Evolutionary conservation across 345 rosid genomes (phyloP).

Genomic region (Reutealis trisperma): DNA sequence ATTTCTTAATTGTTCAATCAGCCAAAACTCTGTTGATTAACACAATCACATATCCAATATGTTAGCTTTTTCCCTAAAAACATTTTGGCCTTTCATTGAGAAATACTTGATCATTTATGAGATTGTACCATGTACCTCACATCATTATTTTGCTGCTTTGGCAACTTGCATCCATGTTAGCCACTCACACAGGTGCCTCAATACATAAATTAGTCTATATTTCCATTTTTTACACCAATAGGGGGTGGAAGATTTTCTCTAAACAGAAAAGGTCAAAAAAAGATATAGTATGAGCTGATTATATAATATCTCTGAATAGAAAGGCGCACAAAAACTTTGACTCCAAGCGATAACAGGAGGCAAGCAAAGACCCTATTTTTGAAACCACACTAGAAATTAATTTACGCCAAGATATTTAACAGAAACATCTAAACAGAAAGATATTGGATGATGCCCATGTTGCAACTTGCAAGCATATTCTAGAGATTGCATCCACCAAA

Average conservation of each 20-base stretch:
- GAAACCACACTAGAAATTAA: neutral
- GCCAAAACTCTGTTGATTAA: neutral
- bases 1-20: neutral
- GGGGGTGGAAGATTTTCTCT: neutral
- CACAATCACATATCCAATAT: neutral
- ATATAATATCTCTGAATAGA: neutral
- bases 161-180: neutral
- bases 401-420: slow-evolving; percentile 6
- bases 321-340: neutral
- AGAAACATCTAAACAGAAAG: neutral
- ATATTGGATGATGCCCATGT: neutral
- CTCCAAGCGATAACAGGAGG: neutral
- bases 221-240: neutral
- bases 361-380: neutral
- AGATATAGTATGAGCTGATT: neutral
- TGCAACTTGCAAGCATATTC: neutral
- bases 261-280: neutral
- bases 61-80: neutral
- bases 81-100: neutral
- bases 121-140: neutral
- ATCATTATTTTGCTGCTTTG: neutral
- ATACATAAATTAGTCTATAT: neutral
- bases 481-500: neutral
- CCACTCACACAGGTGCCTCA: neutral
- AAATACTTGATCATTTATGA: neutral